Evolutionary conservation across 202 grass and related monocot species (phyloP), one percentile per base, ranked within the genome.

Genomic region (Dendrocalamus latiflorus): DNA sequence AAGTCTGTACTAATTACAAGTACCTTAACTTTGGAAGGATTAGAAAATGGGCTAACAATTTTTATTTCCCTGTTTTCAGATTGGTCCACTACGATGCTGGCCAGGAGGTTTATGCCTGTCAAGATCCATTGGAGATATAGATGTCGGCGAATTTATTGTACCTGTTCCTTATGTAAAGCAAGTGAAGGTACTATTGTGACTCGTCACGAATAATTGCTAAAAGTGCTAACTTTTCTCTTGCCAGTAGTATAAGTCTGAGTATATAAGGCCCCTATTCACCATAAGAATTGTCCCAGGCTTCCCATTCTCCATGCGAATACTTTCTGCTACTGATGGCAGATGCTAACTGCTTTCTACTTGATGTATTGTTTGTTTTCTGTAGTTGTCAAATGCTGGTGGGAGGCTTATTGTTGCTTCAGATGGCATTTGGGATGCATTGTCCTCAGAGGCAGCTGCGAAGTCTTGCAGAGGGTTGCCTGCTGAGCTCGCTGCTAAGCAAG

Each of bases 321-420:
- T 61, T 61, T 68, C 25, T 50, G n/a, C 41, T 17, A 71, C 7
- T 68, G n/a, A 21, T 77, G 30, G 13, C 16, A 53, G 10, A 60
- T 82, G 18, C 43, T 45, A 68, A 60, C 16, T 80, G 49, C 64
- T 62, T 47, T 69, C 47, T 68, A 41, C 63, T 80, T 42, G 43
- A 72, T 70, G 3, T 56, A 50, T 42, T 82, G 38, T 78, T 54
- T 65, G 24, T 53, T 75, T 59, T 67, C 24, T 0, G 3, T 77
- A 97, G 94, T 69, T 97, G 82, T 93, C 92, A 86, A 97, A 89
- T 89, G 81, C 84, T 64, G 94, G 94, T 45, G 94, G 91, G 87
- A 89, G 94, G 86, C 88, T 97, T 75, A 94, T 97, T 83, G 94
- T 97, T 87, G 92, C 94, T 82, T 97, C 94, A 71, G 94, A 97